Evolutionary conservation across 129 eudicot genomes (phyloP), one percentile per base, ranked within the genome.

Genomic region (Arctium minus): DNA sequence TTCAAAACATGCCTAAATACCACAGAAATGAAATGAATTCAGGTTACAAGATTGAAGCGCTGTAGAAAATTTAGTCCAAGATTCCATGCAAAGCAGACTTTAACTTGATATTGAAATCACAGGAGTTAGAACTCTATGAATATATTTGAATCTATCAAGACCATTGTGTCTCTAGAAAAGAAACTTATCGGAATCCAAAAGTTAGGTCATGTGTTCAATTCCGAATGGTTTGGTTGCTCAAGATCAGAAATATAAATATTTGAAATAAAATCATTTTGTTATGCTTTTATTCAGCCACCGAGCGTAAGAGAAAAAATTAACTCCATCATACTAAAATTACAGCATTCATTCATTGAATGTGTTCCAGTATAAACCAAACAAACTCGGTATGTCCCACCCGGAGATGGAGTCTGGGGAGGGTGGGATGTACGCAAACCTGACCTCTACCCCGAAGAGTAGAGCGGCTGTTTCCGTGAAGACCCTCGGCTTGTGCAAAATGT

Each of bases 1-100:
- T 88, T 96, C 99, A 85, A 96, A 96, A 78, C 97, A 93, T 73
- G 99, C 99, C 99, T 96, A 72, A 65, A 85, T 72, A 74, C 42
- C 44, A 72, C 15, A 73, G 12, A 75, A 69, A 60, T 42, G 56
- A 77, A 73, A 71, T 31, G 12, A 85, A 6, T 50, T 76, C 56
- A 77, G 56, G 62, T 50, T 17, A 40, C 60, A 36, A 70, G 76
- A 12, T 17, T 60, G 29, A 60, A 60, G 29, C n/a, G 27, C 68
- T 5, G 68, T 53, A 13, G 65, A 53, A 53, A 50, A 12, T 50
- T 13, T 56, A 56, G 22, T n/a, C 18, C 65, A 56, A 15, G 27
- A 60, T 60, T 60, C 2, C 9, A n/a, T n/a, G 30, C 8, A 73
- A 33, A 72, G 13, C 44, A 72, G 3, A 73, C 27, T 40, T 40